These are phyloP conservation scores for Pilatotrama ljubarskyi DNA, from an alignment of 768 basidiomycete genomes.

Conservation along the genomic window DNA sequence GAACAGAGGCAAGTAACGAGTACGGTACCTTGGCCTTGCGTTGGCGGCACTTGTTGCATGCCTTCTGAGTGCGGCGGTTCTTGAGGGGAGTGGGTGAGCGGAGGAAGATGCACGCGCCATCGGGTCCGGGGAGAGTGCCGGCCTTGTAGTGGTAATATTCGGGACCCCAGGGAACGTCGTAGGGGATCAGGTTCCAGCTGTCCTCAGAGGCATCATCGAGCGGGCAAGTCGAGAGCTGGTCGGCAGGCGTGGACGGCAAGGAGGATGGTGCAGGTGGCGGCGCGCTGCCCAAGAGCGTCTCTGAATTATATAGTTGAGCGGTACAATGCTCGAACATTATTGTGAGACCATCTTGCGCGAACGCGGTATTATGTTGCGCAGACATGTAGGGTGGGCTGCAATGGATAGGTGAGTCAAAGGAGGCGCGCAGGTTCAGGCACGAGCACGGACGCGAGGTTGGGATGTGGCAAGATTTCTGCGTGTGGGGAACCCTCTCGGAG, in stretches of 20 bases:
- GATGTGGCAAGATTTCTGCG: no score
- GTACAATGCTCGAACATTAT: slow-evolving; percentile 20
- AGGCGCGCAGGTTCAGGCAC: background rate
- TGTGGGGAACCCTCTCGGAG: background rate
- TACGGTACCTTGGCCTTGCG: slow-evolving; percentile 41
- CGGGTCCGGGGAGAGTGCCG: slow-evolving; percentile 39
- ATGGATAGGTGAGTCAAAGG: background rate
- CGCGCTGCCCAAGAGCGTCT: background rate
- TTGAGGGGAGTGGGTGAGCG: slow-evolving; percentile 41
- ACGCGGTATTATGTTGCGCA: background rate
- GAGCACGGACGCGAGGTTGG: background rate
- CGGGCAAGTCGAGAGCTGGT: background rate
- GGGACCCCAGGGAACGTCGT: slow-evolving; percentile 41
- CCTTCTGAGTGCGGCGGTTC: slow-evolving; percentile 37
- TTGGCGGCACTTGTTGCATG: slow-evolving; percentile 41
- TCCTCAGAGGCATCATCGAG: slow-evolving; percentile 21
- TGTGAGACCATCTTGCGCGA: slow-evolving; percentile 6
- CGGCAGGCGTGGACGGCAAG: slow-evolving; percentile 4
- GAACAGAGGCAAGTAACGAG: background rate
- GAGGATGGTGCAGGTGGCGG: slow-evolving; percentile 9
- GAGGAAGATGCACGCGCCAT: slow-evolving; percentile 40
- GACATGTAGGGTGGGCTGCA: background rate
- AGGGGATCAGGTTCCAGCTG: slow-evolving; percentile 41
- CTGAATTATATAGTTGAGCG: background rate
- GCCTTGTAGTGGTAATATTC: slow-evolving; percentile 35